Conservation (phyloP, 371 early-diverging fungal genomes). For the Gilbertella persicaria region DNA sequence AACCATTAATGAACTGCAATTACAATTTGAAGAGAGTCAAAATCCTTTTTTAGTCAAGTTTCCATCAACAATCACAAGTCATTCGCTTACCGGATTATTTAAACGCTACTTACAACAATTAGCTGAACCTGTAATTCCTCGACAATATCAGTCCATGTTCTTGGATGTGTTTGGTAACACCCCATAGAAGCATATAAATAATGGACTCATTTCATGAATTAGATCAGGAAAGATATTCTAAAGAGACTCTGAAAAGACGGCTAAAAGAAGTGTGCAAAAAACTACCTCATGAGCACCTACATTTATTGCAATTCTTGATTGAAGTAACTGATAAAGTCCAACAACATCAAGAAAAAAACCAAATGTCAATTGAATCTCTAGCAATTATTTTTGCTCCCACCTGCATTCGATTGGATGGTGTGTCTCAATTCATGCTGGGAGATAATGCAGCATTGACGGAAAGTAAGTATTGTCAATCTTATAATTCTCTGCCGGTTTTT, state of each 20-base stretch:
- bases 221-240: slow-evolving; percentile 16
- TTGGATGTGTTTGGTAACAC: slow-evolving; percentile 45
- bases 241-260: slow-evolving; percentile 13
- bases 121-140: slow-evolving; percentile 58
- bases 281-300: slow-evolving; percentile 26
- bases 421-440: slow-evolving; percentile 15
- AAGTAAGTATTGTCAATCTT: background rate
- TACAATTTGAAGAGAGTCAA: slow-evolving; percentile 16
- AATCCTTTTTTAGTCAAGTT: slow-evolving; percentile 16
- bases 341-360: slow-evolving; percentile 21
- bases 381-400: slow-evolving; percentile 45
- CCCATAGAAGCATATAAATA: background rate
- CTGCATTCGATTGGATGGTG: slow-evolving; percentile 29
- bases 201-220: background rate
- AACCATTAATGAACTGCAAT: slow-evolving; percentile 27
- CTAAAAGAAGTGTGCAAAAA: slow-evolving; percentile 10
- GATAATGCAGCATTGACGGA: background rate
- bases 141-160: slow-evolving; percentile 45
- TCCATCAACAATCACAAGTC: slow-evolving; percentile 16
- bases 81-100: slow-evolving; percentile 49
- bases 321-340: slow-evolving; percentile 20
- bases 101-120: slow-evolving; percentile 58
- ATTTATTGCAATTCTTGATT: slow-evolving; percentile 26
- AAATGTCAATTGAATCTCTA: slow-evolving; percentile 33
- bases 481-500: slow-evolving; percentile 1